Percentiles rank a stretch among this genome's conserved stretches.
phyloP scores from a whole-genome alignment of 169 alveolate genomes.

The Cryptosporidium bovis region DNA sequence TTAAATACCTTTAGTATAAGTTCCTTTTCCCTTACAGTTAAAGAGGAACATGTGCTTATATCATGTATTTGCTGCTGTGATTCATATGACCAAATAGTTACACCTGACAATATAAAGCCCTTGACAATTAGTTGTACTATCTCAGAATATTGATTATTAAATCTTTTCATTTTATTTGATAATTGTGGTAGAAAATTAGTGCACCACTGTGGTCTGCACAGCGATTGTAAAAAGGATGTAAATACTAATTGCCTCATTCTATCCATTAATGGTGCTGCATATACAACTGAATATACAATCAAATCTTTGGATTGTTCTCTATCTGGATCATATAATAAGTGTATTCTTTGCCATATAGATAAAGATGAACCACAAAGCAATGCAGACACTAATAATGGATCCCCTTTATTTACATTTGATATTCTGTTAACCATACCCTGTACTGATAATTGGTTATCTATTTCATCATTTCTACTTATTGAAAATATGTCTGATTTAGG shows the following conservation, averaged over 20 bases:
- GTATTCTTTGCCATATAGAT: conserved; percentile 72
- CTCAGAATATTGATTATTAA: conserved; percentile 53
- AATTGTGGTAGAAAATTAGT: conserved; percentile 20
- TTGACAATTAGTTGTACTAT: conserved; percentile 18
- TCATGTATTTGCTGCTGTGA: conserved; percentile 58
- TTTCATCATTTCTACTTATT: conserved; percentile 19
- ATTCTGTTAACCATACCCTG: conserved; percentile 17
- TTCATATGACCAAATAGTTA: conserved; percentile 69
- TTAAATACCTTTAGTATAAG: conserved; percentile 32
- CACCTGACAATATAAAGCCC: conserved; percentile 64
- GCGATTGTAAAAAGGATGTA: conserved; percentile 46
- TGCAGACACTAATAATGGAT: conserved; percentile 60
- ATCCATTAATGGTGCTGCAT: conserved; percentile 72
- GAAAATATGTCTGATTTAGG: conserved; percentile 58
- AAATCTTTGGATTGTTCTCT: conserved; percentile 66
- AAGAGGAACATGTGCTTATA: conserved; percentile 36
- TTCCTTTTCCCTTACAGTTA: conserved; percentile 62
- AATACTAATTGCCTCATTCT: conserved; percentile 72
- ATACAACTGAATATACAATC: conserved; percentile 54
- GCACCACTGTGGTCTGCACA: conserved; percentile 71
- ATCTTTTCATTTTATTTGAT: conserved; percentile 61
- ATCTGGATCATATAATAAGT: conserved; percentile 67
- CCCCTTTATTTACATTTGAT: conserved; percentile 62
- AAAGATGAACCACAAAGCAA: conserved; percentile 59
- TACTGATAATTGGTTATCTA: background rate